phyloP scores from a whole-genome alignment of 2,329 filamentous ascomycete species.

The Nemania serpens region DNA sequence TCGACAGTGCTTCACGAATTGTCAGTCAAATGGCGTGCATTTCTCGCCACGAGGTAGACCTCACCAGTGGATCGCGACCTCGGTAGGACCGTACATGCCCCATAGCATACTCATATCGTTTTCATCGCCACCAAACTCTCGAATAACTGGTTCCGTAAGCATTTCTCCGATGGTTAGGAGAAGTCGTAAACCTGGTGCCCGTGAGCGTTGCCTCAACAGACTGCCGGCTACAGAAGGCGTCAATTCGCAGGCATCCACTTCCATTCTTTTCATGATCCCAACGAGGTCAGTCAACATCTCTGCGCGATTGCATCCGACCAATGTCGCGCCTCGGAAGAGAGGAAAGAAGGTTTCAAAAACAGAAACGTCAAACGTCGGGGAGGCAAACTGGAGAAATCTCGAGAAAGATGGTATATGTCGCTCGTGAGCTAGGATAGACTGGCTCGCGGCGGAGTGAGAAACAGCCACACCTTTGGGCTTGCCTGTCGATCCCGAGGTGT shows the following conservation, averaged over 20 bases:
- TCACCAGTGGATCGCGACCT: constrained; percentile 84
- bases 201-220: constrained; percentile 68
- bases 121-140: constrained; percentile 72
- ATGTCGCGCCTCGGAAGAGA: constrained; percentile 71
- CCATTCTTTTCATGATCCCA: constrained; percentile 63
- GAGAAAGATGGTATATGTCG: constrained; percentile 74
- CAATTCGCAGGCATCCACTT: constrained; percentile 83
- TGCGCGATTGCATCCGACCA: constrained; percentile 71
- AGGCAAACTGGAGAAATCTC: constrained; percentile 88
- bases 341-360: constrained; percentile 96
- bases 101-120: constrained; percentile 69
- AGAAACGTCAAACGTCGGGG: constrained; percentile 91
- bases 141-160: constrained; percentile 76
- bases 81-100: constrained; percentile 94
- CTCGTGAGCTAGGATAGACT: constrained; percentile 82
- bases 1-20: constrained; percentile 66
- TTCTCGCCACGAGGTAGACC: constrained; percentile 22
- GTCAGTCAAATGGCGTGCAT: constrained; percentile 3
- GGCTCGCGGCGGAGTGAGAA: constrained; percentile 78
- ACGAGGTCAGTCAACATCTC: constrained; percentile 78
- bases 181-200: constrained; percentile 69
- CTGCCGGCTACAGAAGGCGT: constrained; percentile 87
- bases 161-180: constrained; percentile 92
- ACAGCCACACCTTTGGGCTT: constrained; percentile 85
- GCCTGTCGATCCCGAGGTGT: constrained; percentile 89